Evolutionary conservation across 139 green algal species (phyloP).

Genomic region (Coelastrella sp.): DNA sequence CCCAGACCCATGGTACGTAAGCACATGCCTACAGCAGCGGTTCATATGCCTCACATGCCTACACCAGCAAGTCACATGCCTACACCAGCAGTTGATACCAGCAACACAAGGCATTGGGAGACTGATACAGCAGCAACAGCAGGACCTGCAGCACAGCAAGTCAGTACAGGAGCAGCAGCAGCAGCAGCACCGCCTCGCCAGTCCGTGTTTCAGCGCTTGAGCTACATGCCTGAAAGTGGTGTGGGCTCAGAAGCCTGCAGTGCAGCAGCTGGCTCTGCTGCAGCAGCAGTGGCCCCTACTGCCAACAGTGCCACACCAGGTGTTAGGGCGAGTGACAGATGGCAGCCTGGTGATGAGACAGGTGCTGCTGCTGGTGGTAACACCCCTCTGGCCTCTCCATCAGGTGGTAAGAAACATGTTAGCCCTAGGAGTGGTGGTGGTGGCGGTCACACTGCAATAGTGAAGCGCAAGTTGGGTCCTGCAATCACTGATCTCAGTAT

Average conservation of each 20-base stretch:
- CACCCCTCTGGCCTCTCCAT: background rate
- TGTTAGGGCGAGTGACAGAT: constrained; percentile 21
- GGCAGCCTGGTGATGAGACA: background rate
- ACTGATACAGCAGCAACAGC: background rate
- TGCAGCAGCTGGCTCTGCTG: background rate
- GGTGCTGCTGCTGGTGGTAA: background rate
- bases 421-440: background rate
- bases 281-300: background rate
- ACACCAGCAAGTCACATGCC: no score
- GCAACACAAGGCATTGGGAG: no score
- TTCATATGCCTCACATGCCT: no score
- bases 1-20: background rate
- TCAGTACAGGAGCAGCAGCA: background rate
- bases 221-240: no score
- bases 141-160: background rate
- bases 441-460: background rate
- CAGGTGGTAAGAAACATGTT: background rate
- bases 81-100: background rate
- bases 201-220: background rate
- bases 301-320: no score
- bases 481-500: constrained; percentile 19
- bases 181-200: background rate
- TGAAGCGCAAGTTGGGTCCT: background rate
- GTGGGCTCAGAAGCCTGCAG: no score
- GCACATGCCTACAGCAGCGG: background rate